Evolutionary conservation across 768 basidiomycete genomes (phyloP).

Genomic region (Trametes maxima): DNA sequence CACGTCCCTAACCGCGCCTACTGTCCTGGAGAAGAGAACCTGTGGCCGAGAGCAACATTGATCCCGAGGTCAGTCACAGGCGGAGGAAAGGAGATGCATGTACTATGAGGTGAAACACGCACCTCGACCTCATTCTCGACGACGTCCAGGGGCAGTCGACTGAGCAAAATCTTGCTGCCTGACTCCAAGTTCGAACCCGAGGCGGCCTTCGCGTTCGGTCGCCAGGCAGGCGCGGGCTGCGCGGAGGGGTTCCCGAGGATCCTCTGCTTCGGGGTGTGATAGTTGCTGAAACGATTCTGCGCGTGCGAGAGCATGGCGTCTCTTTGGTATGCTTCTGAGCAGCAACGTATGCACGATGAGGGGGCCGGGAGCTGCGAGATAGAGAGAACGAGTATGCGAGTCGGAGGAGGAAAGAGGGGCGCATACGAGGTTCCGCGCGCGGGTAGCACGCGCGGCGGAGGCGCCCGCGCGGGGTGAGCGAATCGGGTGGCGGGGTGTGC

Average conservation of each 20-base stretch:
- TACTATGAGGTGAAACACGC: slow-evolving; percentile 11
- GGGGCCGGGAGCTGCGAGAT: not conserved
- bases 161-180: slow-evolving; percentile 71
- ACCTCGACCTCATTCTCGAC: slow-evolving; percentile 70
- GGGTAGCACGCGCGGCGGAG: not conserved
- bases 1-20: slow-evolving; percentile 70
- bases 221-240: slow-evolving; percentile 65
- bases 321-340: not conserved
- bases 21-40: slow-evolving; percentile 77
- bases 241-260: slow-evolving; percentile 61
- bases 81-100: not conserved
- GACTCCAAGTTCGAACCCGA: slow-evolving; percentile 4
- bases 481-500: not conserved
- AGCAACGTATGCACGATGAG: too few relatives aligned
- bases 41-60: slow-evolving; percentile 31
- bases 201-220: slow-evolving; percentile 32
- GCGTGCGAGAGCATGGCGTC: slow-evolving; percentile 23
- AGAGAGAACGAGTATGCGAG: not conserved
- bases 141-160: slow-evolving; percentile 68
- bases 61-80: not conserved
- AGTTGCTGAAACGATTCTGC: slow-evolving; percentile 44
- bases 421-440: not conserved
- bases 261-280: slow-evolving; percentile 56
- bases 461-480: not conserved
- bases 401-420: not conserved